Evolutionary conservation across 306 rosid genomes (phyloP), one percentile per base, ranked within the genome.

Genomic region (Sophora flavescens): DNA sequence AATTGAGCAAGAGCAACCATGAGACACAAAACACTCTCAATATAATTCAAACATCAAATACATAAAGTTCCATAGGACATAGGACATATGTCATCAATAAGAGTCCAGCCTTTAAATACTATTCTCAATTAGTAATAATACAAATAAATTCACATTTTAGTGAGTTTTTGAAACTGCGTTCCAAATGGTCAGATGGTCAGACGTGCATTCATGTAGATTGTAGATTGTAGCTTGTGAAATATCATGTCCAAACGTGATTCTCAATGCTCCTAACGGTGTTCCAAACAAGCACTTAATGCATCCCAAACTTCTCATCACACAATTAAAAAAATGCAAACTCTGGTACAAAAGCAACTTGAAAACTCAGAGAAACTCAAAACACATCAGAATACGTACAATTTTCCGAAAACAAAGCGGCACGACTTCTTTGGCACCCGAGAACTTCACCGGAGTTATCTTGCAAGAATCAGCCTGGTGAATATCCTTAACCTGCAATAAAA

Each of bases 391-490:
- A 63, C 92, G 68, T 84, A 92, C 98, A 14, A 63, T 78, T 67
- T 88, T 88, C 45, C 93, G 93, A 68, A 79, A 85, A 78, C 78
- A 78, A 72, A 96, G 98, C 0, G 90, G 83, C 50, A 89, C 98
- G 3, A 92, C 90, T 82, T 96, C 99, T 74, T 96, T 96, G 3
- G 99, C 81, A 53, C 99, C 99, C 0, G 88, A 96, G 79, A 96
- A 96, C 70, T 96, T 93, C 3, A 96, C 96, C 3, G 99, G 99
- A 30, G 87, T 91, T 45, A 96, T 75, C 82, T 96, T 96, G 86
- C 99, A 96, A 1, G 89, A 87, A 81, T 89, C 96, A 1, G 99
- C 93, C 62, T 84, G 85, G 47, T 88, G 85, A 85, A 96, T 91
- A 81, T 84, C 83, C 36, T 86, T 89, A 52, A 79, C 99, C 99